phyloP scores from a whole-genome alignment of 345 rosid genomes.

The Eutrema japonicum region DNA sequence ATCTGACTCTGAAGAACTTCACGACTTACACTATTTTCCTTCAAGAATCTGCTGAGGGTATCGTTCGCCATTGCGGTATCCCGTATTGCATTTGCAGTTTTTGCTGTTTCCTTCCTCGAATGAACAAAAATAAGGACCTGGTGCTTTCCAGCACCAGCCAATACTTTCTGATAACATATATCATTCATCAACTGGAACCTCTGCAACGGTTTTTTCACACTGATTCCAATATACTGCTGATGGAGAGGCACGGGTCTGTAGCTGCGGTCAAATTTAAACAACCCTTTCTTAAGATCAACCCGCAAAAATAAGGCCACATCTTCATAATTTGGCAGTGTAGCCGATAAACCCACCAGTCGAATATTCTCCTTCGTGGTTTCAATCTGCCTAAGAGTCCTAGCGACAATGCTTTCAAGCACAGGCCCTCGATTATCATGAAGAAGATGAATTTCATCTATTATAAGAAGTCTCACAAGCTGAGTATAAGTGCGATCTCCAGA shows the following conservation, averaged over 20 bases:
- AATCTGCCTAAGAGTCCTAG: slow-evolving; percentile 93
- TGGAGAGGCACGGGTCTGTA: slow-evolving; percentile 93
- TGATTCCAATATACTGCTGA: slow-evolving; percentile 93
- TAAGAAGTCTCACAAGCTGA: slow-evolving; percentile 84
- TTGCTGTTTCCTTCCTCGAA: slow-evolving; percentile 92
- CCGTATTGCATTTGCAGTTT: slow-evolving; percentile 80
- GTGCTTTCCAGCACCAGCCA: slow-evolving; percentile 91
- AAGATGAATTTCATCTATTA: slow-evolving; percentile 94
- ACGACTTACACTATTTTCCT: slow-evolving; percentile 84
- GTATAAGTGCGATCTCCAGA: slow-evolving; percentile 99
- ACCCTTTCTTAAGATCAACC: slow-evolving; percentile 67
- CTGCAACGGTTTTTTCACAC: slow-evolving; percentile 90
- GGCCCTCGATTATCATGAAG: slow-evolving; percentile 99
- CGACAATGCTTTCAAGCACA: slow-evolving; percentile 97
- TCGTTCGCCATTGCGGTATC: slow-evolving; percentile 90
- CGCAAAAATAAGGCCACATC: slow-evolving; percentile 91
- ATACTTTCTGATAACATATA: slow-evolving; percentile 86
- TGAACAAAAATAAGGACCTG: slow-evolving; percentile 97
- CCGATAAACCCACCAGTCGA: slow-evolving; percentile 92
- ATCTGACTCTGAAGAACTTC: slow-evolving; percentile 76
- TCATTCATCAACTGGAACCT: slow-evolving; percentile 98
- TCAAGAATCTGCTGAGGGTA: slow-evolving; percentile 80
- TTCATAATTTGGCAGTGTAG: slow-evolving; percentile 92
- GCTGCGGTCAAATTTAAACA: slow-evolving; percentile 92
- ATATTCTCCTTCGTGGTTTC: slow-evolving; percentile 92